Evolutionary conservation across 306 rosid species (phyloP), one percentile per base, ranked within the genome.

Genomic region (Lablab purpureus): DNA sequence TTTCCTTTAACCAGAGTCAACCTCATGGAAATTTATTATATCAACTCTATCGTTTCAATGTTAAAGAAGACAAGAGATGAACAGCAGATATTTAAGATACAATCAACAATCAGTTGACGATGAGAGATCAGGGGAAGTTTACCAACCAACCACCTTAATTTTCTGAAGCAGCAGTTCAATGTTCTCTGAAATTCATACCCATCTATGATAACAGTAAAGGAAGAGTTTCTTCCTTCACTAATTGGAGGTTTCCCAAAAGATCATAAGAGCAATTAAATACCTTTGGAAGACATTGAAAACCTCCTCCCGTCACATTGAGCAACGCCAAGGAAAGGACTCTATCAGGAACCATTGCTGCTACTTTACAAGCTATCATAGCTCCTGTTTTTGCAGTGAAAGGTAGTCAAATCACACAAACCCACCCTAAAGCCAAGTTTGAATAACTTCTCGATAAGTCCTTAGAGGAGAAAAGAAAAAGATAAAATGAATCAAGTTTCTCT

Each of bases 271-370:
- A 72, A 75, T 15, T 32, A 7, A 76, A 27, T 83, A 95, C 99
- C 98, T 86, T 96, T 12, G 99, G 99, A 46, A 92, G 78, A 88
- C 99, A 96, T 77, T 93, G 89, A 65, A 87, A 90, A 21, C 99
- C 98, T 73, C 97, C 98, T 25, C 98, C 99, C 0, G 98, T 96
- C 59, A 86, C 97, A 83, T 93, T 96, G 49, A 93, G 96, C 87
- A 96, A 77, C n/a, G 93, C 97, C 90, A 96, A 82, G 8, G 99
- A 96, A 73, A 86, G 85, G 47, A 91, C 80, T 84, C 96, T 91
- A 73, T 86, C 85, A 21, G 98, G 99, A 63, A 85, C 96, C 88
- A 91, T 87, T 47, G 99, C 97, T 45, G 97, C 99, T 79, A 96
- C 71, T 78, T 93, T 96, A 85, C 90, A 86, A 47, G 99, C 93